These are phyloP conservation scores for Boletus patriciae DNA, from an alignment of 768 basidiomycete genomes.

Conservation along the genomic window DNA sequence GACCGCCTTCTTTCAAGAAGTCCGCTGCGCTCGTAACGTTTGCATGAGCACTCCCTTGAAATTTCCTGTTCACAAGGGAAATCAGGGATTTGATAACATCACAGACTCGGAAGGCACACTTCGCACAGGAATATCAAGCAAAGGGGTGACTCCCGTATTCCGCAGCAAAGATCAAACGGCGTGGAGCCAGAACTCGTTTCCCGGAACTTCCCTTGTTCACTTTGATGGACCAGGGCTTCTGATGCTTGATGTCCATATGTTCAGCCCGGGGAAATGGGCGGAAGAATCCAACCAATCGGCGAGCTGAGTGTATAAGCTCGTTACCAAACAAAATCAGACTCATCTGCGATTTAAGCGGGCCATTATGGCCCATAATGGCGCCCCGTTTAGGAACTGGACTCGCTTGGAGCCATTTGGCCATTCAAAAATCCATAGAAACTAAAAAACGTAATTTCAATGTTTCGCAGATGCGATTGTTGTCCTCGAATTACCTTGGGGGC, in stretches of 20 bases:
- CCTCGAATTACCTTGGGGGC: conserved; percentile 41
- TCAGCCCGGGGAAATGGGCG: conserved; percentile 53
- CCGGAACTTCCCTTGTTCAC: conserved; percentile 32
- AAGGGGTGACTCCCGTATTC: conserved; percentile 44
- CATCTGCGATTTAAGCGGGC: no score
- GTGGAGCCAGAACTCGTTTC: conserved; percentile 37
- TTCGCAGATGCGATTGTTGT: no score
- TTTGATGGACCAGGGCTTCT: conserved; percentile 41
- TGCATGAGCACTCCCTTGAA: conserved; percentile 45
- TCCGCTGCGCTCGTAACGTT: conserved; percentile 45
- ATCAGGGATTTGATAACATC: not conserved
- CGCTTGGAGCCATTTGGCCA: no score
- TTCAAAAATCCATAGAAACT: no score
- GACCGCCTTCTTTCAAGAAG: conserved; percentile 57
- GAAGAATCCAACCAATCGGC: conserved; percentile 60
- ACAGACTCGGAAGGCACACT: not conserved
- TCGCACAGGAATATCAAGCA: conserved; percentile 36
- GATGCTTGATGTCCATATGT: conserved; percentile 55
- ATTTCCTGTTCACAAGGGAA: conserved; percentile 29
- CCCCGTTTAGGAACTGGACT: no score
- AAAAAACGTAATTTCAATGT: no score
- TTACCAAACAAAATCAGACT: not conserved
- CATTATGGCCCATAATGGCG: no score
- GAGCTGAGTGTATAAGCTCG: conserved; percentile 32
- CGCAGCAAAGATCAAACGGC: conserved; percentile 53